These are phyloP conservation scores for Leccinum griseonigrum DNA, from an alignment of 1,284 basidiomycete genomes.

Conservation along the genomic window DNA sequence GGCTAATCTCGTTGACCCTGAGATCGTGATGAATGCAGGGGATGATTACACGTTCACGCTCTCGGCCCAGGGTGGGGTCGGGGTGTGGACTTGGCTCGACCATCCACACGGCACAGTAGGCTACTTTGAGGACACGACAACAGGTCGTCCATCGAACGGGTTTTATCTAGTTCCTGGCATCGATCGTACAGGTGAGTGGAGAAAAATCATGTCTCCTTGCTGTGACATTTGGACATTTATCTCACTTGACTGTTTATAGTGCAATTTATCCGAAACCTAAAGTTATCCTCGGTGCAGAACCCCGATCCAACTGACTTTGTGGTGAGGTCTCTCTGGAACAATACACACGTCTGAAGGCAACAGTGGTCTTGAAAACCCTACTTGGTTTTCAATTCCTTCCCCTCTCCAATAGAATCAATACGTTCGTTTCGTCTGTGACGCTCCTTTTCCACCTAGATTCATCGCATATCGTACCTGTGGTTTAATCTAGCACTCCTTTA, in stretches of 20 bases:
- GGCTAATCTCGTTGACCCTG: conserved; percentile 46
- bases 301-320: conserved; percentile 48
- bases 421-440: no score
- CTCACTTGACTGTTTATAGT: conserved; percentile 34
- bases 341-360: conserved; percentile 38
- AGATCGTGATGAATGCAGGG: conserved; percentile 38
- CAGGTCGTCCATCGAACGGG: conserved; percentile 45
- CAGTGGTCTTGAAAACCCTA: no score
- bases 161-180: conserved; percentile 52
- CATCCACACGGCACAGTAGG: conserved; percentile 55
- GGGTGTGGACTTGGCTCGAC: conserved; percentile 58
- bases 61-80: conserved; percentile 31
- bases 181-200: conserved; percentile 43
- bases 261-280: conserved; percentile 41
- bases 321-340: conserved; percentile 56
- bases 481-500: no score
- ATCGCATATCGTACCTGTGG: no score
- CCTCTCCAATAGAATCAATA: no score
- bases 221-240: no score
- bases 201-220: background rate
- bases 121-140: conserved; percentile 46
- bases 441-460: no score
- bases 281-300: conserved; percentile 37
- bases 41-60: conserved; percentile 47
- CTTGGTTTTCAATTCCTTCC: no score